Evolutionary conservation across 306 rosid genomes (phyloP), one percentile per base, ranked within the genome.

Genomic region (Prunus dulcis): DNA sequence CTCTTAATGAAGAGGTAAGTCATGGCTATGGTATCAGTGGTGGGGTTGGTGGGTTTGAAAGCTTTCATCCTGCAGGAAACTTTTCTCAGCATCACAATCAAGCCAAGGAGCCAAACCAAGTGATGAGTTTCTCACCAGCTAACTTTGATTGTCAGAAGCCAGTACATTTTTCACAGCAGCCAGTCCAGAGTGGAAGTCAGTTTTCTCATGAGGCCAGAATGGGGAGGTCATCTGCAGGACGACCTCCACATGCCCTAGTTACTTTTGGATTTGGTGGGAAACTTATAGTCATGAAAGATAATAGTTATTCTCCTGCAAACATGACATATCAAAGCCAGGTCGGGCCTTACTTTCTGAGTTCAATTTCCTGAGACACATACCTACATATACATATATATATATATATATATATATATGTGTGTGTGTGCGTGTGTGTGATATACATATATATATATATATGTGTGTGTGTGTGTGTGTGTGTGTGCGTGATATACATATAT

Each of bases 261-360:
- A 88, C 95, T 20, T 91, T 91, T 23, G 95, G 97, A 62, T 91
- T 91, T 82, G 97, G 97, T 55, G 95, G 97, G 73, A 91, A 89
- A 80, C 95, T 91, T 78, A 22, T 91, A 38, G 30, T 89, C 74
- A 86, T 89, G 97, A 89, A 89, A 77, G 86, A 85, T 84, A 61
- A 68, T 53, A 86, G 83, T 76, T 73, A 56, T 19, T 27, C 69
- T 78, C 74, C 67, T 23, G 81, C 68, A 22, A 78, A 78, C 80
- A 73, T 90, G 28, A 81, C 87, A 5, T 84, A 77, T 68, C 88
- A 88, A 79, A 82, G 82, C 80, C 91, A 89, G 95, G 97, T 91
- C 64, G 62, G 78, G 71, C 77, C 86, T 69, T 70, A 43, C 49
- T 47, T 18, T 66, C 78, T 68, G 62, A 30, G 67, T 82, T 76